Evolutionary conservation across 1,284 basidiomycete species (phyloP).

Genomic region (Rhodotorula sp.): DNA sequence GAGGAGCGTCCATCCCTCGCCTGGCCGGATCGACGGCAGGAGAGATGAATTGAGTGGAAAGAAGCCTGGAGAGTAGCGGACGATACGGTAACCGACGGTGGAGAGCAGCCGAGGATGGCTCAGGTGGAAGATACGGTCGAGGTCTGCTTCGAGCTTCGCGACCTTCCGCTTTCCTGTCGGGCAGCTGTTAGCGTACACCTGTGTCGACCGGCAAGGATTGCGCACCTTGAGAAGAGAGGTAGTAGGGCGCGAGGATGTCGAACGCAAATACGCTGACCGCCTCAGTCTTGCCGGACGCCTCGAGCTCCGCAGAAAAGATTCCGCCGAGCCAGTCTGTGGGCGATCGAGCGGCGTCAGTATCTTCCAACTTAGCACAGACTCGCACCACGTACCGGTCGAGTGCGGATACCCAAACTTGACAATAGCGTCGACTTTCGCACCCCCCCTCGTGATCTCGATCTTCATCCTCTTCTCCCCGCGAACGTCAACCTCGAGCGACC

Average conservation of each 20-base stretch:
- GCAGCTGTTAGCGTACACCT: not conserved
- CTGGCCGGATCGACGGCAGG: constrained; percentile 8
- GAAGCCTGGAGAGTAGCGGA: constrained; percentile 32
- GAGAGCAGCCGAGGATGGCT: constrained; percentile 35
- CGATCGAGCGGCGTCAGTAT: not conserved
- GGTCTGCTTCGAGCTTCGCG: constrained; percentile 38
- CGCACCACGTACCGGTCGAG: constrained; percentile 9
- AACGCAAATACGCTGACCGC: constrained; percentile 33
- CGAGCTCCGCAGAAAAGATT: constrained; percentile 17
- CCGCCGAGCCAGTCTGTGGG: constrained; percentile 32
- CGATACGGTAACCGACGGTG: constrained; percentile 37
- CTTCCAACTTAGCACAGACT: no score
- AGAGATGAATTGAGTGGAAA: constrained; percentile 19
- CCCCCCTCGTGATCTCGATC: not conserved
- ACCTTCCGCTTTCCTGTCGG: constrained; percentile 39
- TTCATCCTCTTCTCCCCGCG: constrained; percentile 17
- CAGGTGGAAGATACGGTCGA: constrained; percentile 26
- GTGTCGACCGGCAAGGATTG: accelerated
- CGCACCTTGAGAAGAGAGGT: constrained; percentile 34
- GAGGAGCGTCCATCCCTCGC: constrained; percentile 36
- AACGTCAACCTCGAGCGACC: constrained; percentile 4
- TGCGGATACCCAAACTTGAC: constrained; percentile 24
- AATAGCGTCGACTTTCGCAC: constrained; percentile 1
- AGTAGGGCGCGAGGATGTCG: constrained; percentile 41
- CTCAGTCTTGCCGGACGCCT: not conserved